Evolutionary conservation across 192 early-diverging fungal genomes (phyloP), one percentile per base, ranked within the genome.

Genomic region (Mortierella antarctica): DNA sequence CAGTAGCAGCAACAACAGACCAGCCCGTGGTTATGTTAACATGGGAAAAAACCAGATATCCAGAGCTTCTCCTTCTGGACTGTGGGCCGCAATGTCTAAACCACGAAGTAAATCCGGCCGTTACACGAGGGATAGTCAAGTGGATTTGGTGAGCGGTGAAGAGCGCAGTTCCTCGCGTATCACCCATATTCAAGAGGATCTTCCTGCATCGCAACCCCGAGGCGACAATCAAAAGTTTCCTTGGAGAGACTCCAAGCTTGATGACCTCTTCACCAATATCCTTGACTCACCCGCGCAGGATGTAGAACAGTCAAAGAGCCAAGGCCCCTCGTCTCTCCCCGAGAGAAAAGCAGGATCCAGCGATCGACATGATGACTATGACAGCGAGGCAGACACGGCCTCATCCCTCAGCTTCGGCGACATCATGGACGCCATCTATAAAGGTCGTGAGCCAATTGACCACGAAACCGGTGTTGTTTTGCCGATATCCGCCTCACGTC

Each of bases 211-310:
- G 11, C 61, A 18, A 23, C 62, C 39, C 39, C 47, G 17, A n/a
- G 60, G 14, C 41, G 63, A 63, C 50, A 59, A 39, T 46, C 46
- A 39, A 8, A 74, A 76, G 41, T 68, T 50, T 53, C 74, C 74
- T 15, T 76, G 74, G 74, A 52, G 74, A 49, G 67, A 76, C 20
- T 58, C 74, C 3, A 76, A 69, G 47, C 66, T 69, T 12, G 61
- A 69, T 0, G 63, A 62, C n/a, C 62, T 76, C 61, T 76, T 76
- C 42, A 68, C 66, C 21, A 57, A 76, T n/a, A 14, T 76, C n/a
- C 18, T 58, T 41, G 67, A 69, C 39, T 60, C 60, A 7, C 66
- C 62, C 6, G 39, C 39, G 14, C 60, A 61, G 8, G 9, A 42
- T 2, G 46, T 57, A 40, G 6, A 47, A 45, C 72, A 61, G 64